Base-by-base conservation (phyloP, 371 early-diverging fungal species). In the Dinochytrium kinnereticum region DNA sequence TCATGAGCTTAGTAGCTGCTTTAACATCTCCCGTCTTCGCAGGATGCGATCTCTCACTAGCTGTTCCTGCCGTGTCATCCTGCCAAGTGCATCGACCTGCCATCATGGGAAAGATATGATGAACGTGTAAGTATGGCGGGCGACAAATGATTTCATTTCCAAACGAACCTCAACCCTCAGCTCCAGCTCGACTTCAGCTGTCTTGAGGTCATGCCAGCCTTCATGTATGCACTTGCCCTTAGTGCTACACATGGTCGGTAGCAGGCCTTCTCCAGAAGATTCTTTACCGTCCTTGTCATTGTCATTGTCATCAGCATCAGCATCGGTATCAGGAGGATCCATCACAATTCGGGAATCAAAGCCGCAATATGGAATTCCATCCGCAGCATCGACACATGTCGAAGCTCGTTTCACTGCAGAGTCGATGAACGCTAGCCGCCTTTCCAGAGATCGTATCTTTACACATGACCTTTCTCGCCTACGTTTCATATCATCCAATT, bases 261-360 rank as follows among this genome's bases (percentile, higher is more conserved):
- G 10, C 10, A 10, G 7, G 28, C 21, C 57, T 7, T 7, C 28
- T 30, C 15, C 17, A 10, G 10, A 21, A 21, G 21, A 26, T 55
- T 55, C 26, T 10, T 10, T 55, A 21, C 57, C 10, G 24, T 7
- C 17, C 7, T 15, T 30, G 57, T 7, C 30, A 15, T 10, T 24
- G 13, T 28, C 57, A 7, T 10, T 17, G 24, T 7, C 10, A n/a
- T 17, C 10, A 55, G 17, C 26, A 30, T 55, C 57, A 7, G 57
- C 57, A 28, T 7, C 13, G 15, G 7, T 17, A 21, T 44, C 49
- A 13, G 49, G 49, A 10, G 49, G 49, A 44, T 10, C 21, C 13
- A 44, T 53, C n/a, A 53, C 26, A 64, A 70, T 70, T 15, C 75
- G 7, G 7, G 70, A 39, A 36, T 74, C 75, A 74, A 74, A 74